Evolutionary conservation across 2,329 filamentous ascomycete species (phyloP).

Genomic region (Arthrocladium fulminans): DNA sequence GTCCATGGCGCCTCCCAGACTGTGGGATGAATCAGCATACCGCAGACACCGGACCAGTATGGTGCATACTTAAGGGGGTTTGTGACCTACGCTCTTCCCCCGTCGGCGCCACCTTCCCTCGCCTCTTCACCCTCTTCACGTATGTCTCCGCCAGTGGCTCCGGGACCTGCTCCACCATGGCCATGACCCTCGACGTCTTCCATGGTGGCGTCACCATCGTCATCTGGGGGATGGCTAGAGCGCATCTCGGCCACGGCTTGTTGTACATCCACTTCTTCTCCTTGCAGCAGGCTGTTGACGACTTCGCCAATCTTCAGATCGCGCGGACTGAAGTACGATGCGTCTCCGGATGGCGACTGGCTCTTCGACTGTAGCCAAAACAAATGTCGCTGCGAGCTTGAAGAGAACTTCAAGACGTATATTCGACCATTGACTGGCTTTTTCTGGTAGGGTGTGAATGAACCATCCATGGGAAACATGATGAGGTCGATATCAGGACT

Average conservation of each 20-base stretch:
- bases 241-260: constrained; percentile 60
- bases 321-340: constrained; percentile 71
- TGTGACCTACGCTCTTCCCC: constrained; percentile 96
- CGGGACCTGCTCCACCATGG: constrained; percentile 73
- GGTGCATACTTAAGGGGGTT: constrained; percentile 7
- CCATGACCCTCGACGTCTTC: constrained; percentile 64
- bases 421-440: constrained; percentile 71
- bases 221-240: constrained; percentile 41
- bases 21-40: constrained; percentile 43
- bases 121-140: constrained; percentile 81
- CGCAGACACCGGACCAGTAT: constrained; percentile 9
- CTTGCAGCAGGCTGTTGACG: constrained; percentile 74
- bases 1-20: constrained; percentile 55
- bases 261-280: constrained; percentile 75
- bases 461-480: constrained; percentile 84
- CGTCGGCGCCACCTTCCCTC: constrained; percentile 88
- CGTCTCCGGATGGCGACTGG: constrained; percentile 61
- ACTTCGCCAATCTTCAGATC: constrained; percentile 83
- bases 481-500: constrained; percentile 78
- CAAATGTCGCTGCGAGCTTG: constrained; percentile 79
- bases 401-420: constrained; percentile 86
- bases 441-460: constrained; percentile 75
- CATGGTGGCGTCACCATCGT: constrained; percentile 60
- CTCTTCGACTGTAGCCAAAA: constrained; percentile 96
- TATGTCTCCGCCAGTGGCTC: constrained; percentile 82